phyloP scores from a whole-genome alignment of 2,329 filamentous ascomycete species.

The Beauveria australis region DNA sequence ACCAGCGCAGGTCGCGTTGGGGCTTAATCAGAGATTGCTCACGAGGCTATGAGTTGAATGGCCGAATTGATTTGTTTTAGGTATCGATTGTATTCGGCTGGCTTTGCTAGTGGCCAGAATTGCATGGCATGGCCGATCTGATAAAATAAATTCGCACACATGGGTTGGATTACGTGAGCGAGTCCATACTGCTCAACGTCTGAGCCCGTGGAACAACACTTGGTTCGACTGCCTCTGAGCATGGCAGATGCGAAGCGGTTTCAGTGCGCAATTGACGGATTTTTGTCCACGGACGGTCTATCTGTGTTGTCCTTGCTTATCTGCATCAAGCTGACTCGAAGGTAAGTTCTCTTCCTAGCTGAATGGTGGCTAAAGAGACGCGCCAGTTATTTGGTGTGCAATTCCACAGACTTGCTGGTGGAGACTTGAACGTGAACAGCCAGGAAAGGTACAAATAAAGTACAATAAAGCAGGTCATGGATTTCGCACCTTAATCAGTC shows the following conservation, averaged over 20 bases:
- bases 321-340: background rate
- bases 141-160: conserved; percentile 10
- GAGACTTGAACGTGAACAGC: no score
- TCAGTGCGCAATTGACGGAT: background rate
- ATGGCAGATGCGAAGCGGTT: background rate
- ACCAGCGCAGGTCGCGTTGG: background rate
- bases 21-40: background rate
- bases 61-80: background rate
- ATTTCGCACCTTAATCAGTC: no score
- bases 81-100: background rate
- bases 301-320: background rate
- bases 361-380: no score
- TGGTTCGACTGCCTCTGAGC: background rate
- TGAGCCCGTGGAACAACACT: background rate
- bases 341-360: no score
- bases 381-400: no score
- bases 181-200: background rate
- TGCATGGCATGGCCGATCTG: conserved; percentile 13
- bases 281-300: no score
- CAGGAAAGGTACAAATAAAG: no score
- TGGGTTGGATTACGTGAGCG: conserved; percentile 9
- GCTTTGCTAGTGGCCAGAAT: conserved; percentile 9
- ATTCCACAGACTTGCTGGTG: no score
- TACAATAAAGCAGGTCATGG: no score
- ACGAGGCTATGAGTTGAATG: background rate